Percentiles rank a stretch among this genome's conserved stretches.
These are phyloP conservation scores for Myochromella boudieri DNA, from an alignment of 768 basidiomycete genomes.

Conservation along the genomic window DNA sequence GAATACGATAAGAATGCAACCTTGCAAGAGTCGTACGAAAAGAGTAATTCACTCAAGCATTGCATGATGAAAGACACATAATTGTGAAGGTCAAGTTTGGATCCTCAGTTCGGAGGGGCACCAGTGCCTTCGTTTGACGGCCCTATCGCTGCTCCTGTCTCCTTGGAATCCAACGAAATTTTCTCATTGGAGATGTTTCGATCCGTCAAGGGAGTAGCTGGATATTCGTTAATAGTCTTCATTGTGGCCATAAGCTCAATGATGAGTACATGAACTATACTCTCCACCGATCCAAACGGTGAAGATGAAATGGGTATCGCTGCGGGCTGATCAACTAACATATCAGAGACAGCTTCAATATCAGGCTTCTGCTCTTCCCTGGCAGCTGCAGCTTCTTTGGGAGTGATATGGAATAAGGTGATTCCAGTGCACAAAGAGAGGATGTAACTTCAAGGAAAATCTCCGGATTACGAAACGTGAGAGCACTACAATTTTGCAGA, in stretches of 20 bases:
- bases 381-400: slow-evolving; percentile 40
- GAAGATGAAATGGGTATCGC: slow-evolving; percentile 15
- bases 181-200: neutral
- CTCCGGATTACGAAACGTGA: slow-evolving; percentile 78
- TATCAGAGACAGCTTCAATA: slow-evolving; percentile 37
- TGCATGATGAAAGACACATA: slow-evolving; percentile 89
- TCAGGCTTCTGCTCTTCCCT: slow-evolving; percentile 24
- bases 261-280: slow-evolving; percentile 68
- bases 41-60: slow-evolving; percentile 85
- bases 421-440: slow-evolving; percentile 68
- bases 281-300: slow-evolving; percentile 49
- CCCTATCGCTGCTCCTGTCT: neutral
- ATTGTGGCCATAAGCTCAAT: slow-evolving; percentile 65
- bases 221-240: slow-evolving; percentile 42
- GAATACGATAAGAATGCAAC: slow-evolving; percentile 79
- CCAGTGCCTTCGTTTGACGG: slow-evolving; percentile 4
- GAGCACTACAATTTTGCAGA: slow-evolving; percentile 72
- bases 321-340: slow-evolving; percentile 55
- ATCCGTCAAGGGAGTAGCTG: slow-evolving; percentile 11
- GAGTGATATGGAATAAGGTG: slow-evolving; percentile 59
- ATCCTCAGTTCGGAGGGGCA: slow-evolving; percentile 3
- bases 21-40: slow-evolving; percentile 93
- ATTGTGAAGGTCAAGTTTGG: slow-evolving; percentile 33
- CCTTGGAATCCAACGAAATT: neutral
- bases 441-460: slow-evolving; percentile 75